Conservation (phyloP, 768 basidiomycete species). For the Auricularia heimuer region DNA sequence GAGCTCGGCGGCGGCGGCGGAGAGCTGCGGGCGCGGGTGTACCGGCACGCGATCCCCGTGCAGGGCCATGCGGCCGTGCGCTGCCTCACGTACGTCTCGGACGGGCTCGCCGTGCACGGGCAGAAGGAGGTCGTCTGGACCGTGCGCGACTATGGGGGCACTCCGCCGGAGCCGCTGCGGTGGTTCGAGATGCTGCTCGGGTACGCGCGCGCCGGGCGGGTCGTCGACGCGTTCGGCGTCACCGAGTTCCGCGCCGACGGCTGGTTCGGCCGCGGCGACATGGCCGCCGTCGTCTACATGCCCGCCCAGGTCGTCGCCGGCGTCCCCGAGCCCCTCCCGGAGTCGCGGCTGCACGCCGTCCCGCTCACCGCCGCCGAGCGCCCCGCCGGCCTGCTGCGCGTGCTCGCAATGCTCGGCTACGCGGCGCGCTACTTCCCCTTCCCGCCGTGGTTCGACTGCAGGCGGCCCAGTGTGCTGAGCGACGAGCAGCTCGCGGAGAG, state of each 20-base stretch:
- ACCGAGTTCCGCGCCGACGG: not conserved
- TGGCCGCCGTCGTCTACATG: not conserved
- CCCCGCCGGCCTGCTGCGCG: not conserved
- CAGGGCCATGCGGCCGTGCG: not conserved
- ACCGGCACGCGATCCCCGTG: not conserved
- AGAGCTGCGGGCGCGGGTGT: not conserved
- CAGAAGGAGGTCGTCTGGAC: conserved; percentile 1
- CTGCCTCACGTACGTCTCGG: not conserved
- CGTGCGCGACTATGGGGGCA: not conserved
- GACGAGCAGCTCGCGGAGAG: not conserved
- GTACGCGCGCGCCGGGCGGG: not conserved
- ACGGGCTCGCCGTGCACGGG: not conserved
- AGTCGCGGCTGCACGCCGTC: not conserved
- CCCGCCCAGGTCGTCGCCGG: not conserved
- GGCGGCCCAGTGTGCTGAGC: not conserved
- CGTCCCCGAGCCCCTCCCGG: not conserved
- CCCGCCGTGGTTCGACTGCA: not conserved
- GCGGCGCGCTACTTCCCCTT: not conserved
- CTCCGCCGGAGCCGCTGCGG: not conserved
- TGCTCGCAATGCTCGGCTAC: not conserved
- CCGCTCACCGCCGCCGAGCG: not conserved
- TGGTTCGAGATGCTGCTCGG: not conserved
- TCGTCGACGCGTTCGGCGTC: not conserved
- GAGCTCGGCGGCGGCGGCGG: not conserved
- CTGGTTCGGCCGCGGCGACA: not conserved